Percentiles rank a stretch among this genome's conserved stretches.
Evolutionary conservation across 805 yeast species (phyloP).

Genomic region (Tetrapisispora arboricola): DNA sequence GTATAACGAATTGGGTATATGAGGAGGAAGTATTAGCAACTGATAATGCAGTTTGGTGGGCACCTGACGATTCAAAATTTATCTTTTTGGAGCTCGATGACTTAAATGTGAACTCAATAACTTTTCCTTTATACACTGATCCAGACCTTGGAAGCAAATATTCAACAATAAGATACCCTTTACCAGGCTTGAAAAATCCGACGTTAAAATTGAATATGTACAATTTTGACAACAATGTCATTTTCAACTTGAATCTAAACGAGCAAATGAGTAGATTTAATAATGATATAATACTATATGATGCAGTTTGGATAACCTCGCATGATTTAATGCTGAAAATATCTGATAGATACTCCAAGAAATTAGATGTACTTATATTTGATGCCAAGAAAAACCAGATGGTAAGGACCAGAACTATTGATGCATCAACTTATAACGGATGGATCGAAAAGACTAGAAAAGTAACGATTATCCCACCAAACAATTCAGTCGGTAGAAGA

Average conservation of each 20-base stretch:
- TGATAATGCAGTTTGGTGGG: conserved; percentile 65
- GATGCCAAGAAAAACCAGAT: conserved; percentile 28
- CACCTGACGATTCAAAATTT: conserved; percentile 47
- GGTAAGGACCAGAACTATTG: conserved; percentile 33
- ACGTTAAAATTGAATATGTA: conserved; percentile 37
- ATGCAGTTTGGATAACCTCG: conserved; percentile 47
- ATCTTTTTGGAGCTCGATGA: conserved; percentile 52
- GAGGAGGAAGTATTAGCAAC: conserved; percentile 64
- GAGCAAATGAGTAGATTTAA: conserved; percentile 17
- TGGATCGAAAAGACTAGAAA: conserved; percentile 49
- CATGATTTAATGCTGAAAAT: conserved; percentile 45
- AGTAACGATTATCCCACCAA: conserved; percentile 32
- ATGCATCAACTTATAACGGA: conserved; percentile 38
- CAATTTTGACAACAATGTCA: conserved; percentile 23
- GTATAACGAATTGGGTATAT: conserved; percentile 75
- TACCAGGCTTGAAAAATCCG: conserved; percentile 61
- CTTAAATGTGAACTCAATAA: conserved; percentile 42
- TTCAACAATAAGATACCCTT: conserved; percentile 52
- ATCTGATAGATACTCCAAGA: conserved; percentile 52
- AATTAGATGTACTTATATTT: conserved; percentile 40
- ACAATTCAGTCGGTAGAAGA: conserved; percentile 20
- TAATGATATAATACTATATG: conserved; percentile 48
- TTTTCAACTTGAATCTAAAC: conserved; percentile 18
- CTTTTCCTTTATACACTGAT: conserved; percentile 42
- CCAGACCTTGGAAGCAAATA: conserved; percentile 36